Conservation (phyloP, 176 grass and related monocot genomes). For the Bolboschoenus planiculmis region DNA sequence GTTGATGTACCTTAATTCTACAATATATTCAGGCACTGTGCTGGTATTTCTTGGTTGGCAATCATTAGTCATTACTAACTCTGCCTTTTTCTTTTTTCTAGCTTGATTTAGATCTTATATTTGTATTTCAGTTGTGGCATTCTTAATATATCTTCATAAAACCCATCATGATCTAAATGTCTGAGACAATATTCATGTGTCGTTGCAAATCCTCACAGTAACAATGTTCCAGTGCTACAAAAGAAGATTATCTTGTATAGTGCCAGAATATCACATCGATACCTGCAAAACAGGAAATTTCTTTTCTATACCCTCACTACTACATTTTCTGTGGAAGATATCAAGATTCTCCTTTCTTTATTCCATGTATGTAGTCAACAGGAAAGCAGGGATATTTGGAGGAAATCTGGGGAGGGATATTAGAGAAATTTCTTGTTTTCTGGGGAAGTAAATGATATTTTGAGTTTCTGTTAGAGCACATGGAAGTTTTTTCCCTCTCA, state of each 20-base stretch:
- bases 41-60: not conserved
- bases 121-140: not conserved
- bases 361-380: not conserved
- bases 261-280: not conserved
- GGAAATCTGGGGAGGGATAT: not conserved
- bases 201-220: not conserved
- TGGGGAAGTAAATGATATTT: not conserved
- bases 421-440: not conserved
- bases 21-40: not conserved
- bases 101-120: not conserved
- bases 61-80: not conserved
- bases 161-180: not conserved
- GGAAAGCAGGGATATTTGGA: not conserved
- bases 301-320: not conserved
- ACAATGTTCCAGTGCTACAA: not conserved
- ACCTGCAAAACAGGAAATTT: not conserved
- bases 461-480: not conserved
- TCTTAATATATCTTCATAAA: not conserved
- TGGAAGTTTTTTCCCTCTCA: not conserved
- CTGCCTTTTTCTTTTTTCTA: not conserved
- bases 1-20: not conserved
- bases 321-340: not conserved
- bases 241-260: not conserved
- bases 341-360: not conserved
- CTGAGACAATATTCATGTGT: not conserved